Conservation (phyloP, 257 asterid genomes). For the Thymus quinquecostatus region DNA sequence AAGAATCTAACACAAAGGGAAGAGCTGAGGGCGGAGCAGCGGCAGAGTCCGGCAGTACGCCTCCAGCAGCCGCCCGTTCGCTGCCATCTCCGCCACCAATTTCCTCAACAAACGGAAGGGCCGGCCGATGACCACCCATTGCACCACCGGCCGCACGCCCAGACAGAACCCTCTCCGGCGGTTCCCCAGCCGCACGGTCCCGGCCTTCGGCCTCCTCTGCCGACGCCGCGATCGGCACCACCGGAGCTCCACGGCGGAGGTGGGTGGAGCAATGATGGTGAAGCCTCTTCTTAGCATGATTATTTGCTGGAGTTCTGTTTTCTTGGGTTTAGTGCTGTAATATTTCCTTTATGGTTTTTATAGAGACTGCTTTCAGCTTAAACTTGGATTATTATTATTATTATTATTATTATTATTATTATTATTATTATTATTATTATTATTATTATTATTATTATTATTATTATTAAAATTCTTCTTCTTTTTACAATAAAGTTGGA, state of each 20-base stretch:
- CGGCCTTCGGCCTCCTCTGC: constrained; percentile 40
- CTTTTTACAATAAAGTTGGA: too few species aligned
- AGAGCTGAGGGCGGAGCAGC: constrained; percentile 56
- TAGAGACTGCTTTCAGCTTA: constrained; percentile 14
- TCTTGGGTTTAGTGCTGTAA: neutral
- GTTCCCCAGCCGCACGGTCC: constrained; percentile 51
- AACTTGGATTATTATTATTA: too few species aligned
- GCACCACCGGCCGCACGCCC: constrained; percentile 51
- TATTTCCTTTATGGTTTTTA: constrained; percentile 9
- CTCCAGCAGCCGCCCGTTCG: constrained; percentile 45
- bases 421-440: too few species aligned
- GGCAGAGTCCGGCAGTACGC: constrained; percentile 55
- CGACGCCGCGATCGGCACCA: constrained; percentile 53
- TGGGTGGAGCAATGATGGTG: constrained; percentile 30
- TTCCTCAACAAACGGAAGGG: constrained; percentile 55
- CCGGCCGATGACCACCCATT: constrained; percentile 49
- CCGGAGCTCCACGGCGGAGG: constrained; percentile 44
- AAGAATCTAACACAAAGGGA: constrained; percentile 52
- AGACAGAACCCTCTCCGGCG: constrained; percentile 53
- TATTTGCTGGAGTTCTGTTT: neutral
- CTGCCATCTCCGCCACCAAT: constrained; percentile 43
- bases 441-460: too few species aligned
- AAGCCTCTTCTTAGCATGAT: constrained; percentile 45
- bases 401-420: too few species aligned
- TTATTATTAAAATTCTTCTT: too few species aligned